phyloP scores from a whole-genome alignment of 768 basidiomycete genomes.

The Amanita rubescens region DNA sequence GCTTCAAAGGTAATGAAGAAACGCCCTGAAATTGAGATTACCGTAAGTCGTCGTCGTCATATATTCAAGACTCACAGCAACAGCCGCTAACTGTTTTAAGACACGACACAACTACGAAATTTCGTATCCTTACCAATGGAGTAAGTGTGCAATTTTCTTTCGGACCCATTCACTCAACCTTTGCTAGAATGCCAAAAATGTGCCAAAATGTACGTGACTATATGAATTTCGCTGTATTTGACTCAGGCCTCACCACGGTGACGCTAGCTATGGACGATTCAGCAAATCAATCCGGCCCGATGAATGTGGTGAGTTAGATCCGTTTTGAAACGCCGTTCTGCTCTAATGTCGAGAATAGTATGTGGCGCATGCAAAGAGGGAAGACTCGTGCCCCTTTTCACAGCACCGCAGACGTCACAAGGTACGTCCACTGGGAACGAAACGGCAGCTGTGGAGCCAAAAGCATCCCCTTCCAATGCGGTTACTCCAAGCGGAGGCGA shows the following conservation, averaged over 20 bases:
- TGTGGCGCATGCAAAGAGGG: conserved; percentile 63
- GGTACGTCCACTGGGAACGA: conserved; percentile 35
- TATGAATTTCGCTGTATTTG: background rate
- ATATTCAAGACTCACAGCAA: background rate
- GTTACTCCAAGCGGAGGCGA: conserved; percentile 4
- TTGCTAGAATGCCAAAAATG: conserved; percentile 56
- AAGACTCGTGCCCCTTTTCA: conserved; percentile 50
- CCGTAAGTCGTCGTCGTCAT: conserved; percentile 30
- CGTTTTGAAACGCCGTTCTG: background rate
- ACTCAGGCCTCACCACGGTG: background rate
- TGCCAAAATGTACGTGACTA: conserved; percentile 44
- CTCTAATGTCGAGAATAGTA: conserved; percentile 27
- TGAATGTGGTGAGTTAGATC: conserved; percentile 43
- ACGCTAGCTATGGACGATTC: conserved; percentile 59
- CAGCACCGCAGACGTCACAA: conserved; percentile 24
- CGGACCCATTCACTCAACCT: background rate
- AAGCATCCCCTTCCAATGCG: conserved; percentile 3
- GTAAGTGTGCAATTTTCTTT: conserved; percentile 31
- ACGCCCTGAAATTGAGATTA: conserved; percentile 63
- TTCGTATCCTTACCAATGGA: conserved; percentile 64
- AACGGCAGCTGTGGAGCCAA: conserved; percentile 13
- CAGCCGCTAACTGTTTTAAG: conserved; percentile 24
- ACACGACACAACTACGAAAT: conserved; percentile 73
- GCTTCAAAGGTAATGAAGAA: conserved; percentile 61
- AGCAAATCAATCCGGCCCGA: conserved; percentile 65